Evolutionary conservation across 2,329 filamentous ascomycete genomes (phyloP), one percentile per base, ranked within the genome.

Genomic region (Phyllosticta citriasiana): DNA sequence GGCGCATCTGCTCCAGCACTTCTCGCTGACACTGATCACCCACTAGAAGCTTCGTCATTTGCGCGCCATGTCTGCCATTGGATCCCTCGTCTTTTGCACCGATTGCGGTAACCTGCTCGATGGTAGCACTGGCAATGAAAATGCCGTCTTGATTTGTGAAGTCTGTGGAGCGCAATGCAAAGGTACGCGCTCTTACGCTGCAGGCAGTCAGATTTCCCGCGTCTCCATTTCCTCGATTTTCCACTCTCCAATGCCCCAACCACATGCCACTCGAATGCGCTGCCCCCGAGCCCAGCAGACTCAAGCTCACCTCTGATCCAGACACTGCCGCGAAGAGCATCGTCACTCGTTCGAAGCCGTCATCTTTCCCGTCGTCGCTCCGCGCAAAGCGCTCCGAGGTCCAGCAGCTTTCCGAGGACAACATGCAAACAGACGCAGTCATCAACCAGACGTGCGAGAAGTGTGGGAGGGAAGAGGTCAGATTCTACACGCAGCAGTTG

Each of bases 71-170:
- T 86, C 92, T 66, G 86, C 89, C 19, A 91, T 97, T 66, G 93
- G 91, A 61, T 93, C 91, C 58, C 81, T 97, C 51, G 87, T 96
- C 40, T 97, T 97, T 75, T 97, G 93, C 79, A 89, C 83, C 59
- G 89, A 92, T 72, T 97, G 93, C 74, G 93, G 93, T 64, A 96
- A 96, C 73, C 81, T 97, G 3, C 80, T 97, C 51, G 91, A 94
- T 59, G 83, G 87, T 58, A 91, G 89, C 55, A 88, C 87, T 65
- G 90, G 89, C 63, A 87, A 86, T 63, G 81, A 84, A 67, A 88
- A 91, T 71, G 88, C 88, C 61, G 82, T 88, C 62, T 78, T 97
- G 62, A 81, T 82, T 66, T 99, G 93, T 80, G 88, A 90, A 69
- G 87, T 92, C 72, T 97, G 93, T 74, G 90, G 89, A 64, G 84